Conservation (phyloP, 2,329 filamentous ascomycete species). For the Lachnellula arida region DNA sequence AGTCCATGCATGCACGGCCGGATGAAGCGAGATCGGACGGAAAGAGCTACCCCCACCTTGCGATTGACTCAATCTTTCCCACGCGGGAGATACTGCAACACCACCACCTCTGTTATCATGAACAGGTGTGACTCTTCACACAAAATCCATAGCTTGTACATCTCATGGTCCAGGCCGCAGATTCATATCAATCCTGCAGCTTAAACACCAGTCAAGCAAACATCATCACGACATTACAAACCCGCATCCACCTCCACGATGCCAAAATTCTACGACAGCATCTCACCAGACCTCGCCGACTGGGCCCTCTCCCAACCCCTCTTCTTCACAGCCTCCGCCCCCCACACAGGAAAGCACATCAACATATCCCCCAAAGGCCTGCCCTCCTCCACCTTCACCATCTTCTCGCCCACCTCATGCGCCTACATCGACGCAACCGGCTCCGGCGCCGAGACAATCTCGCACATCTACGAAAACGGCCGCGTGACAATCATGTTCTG, state of each 20-base stretch:
- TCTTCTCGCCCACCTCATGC: conserved; percentile 51
- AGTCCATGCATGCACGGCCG: neutral
- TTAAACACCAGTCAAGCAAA: neutral
- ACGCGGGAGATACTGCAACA: neutral
- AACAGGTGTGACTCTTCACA: too few species aligned
- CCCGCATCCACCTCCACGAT: conserved; percentile 36
- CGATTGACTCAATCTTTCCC: neutral
- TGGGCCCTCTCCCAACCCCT: conserved; percentile 66
- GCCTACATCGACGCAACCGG: conserved; percentile 73
- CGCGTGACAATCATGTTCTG: conserved; percentile 72
- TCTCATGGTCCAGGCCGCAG: neutral
- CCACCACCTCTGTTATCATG: neutral
- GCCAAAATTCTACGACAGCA: conserved; percentile 53
- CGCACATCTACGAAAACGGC: conserved; percentile 72
- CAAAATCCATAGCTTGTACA: too few species aligned
- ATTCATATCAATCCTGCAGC: neutral
- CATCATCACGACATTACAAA: neutral
- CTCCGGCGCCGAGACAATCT: conserved; percentile 71
- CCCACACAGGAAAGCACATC: conserved; percentile 62
- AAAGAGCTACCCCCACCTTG: neutral
- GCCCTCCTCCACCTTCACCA: conserved; percentile 54
- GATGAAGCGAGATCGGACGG: neutral
- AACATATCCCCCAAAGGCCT: conserved; percentile 77
- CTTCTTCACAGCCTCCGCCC: conserved; percentile 72
- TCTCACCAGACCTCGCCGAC: conserved; percentile 50